These are phyloP conservation scores for Malassezia globosa DNA, from an alignment of 1,284 basidiomycete genomes.

Conservation along the genomic window DNA sequence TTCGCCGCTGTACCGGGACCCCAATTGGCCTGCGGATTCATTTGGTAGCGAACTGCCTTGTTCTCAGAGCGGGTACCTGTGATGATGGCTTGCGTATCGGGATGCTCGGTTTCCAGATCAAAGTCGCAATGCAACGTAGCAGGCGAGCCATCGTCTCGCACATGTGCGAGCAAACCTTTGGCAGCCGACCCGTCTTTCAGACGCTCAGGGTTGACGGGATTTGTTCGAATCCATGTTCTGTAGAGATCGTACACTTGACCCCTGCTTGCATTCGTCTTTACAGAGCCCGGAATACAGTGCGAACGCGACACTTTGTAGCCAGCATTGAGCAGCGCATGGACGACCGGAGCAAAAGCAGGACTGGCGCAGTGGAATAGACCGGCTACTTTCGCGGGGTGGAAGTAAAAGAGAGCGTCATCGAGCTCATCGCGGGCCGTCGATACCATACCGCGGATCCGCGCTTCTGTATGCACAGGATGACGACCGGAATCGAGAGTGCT, in stretches of 20 bases:
- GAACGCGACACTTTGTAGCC: slow-evolving; percentile 76
- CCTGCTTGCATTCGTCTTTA: slow-evolving; percentile 76
- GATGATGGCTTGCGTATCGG: slow-evolving; percentile 12
- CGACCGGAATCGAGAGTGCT: slow-evolving; percentile 56
- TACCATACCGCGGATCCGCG: slow-evolving; percentile 90
- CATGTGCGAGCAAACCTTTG: slow-evolving; percentile 56
- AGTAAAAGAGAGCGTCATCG: slow-evolving; percentile 66
- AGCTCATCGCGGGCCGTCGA: slow-evolving; percentile 75
- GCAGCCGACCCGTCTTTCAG: slow-evolving; percentile 56
- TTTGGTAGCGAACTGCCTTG: slow-evolving; percentile 61
- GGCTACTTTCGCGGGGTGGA: slow-evolving; percentile 70
- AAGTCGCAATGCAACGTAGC: slow-evolving; percentile 27
- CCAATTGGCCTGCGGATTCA: slow-evolving; percentile 83
- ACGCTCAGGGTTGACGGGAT: slow-evolving; percentile 69
- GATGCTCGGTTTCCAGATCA: slow-evolving; percentile 21
- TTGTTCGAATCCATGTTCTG: slow-evolving; percentile 60
- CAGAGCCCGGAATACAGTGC: slow-evolving; percentile 72
- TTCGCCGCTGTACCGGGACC: slow-evolving; percentile 56
- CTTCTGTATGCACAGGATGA: slow-evolving; percentile 60
- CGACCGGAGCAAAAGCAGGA: slow-evolving; percentile 19
- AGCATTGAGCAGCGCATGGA: slow-evolving; percentile 58
- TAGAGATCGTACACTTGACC: slow-evolving; percentile 69
- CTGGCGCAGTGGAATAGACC: slow-evolving; percentile 64
- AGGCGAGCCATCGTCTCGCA: slow-evolving; percentile 9
- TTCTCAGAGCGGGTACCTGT: slow-evolving; percentile 3